Evolutionary conservation across 306 rosid species (phyloP), one percentile per base, ranked within the genome.

Genomic region (Acmispon strigosus): DNA sequence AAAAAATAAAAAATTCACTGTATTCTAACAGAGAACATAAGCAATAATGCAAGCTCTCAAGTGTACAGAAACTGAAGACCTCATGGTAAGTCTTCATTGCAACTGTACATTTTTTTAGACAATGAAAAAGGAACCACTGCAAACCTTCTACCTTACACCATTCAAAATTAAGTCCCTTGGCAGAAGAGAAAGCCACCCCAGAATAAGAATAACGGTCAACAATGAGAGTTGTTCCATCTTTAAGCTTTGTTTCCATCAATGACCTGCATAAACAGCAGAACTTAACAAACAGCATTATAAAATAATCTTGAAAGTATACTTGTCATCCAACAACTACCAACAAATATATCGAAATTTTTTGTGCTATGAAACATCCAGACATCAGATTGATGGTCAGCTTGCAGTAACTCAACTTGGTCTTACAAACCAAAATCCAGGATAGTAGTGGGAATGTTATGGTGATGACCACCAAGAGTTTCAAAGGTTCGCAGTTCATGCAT

Each of bases 191-290:
- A 66, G 98, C 97, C 73, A 90, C 97, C 15, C 98, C 97, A n/a
- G 97, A 94, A 72, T 83, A 94, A 64, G 97, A 90, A 83, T 94
- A 94, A 75, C 96, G 97, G 79, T 94, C 98, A 47, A 94, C 95
- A 76, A 94, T 85, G 67, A 94, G 90, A 2, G 92, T 90, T 70
- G 83, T 94, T 66, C 98, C 98, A 70, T 87, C 47, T 80, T 87
- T 89, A 73, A 94, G 68, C 78, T 88, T 90, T 52, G 83, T 66
- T 78, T 94, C 97, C 98, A 94, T 94, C 86, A 87, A 74, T 14
- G 85, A 81, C 82, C 98, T 94, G 86, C 63, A 50, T 7, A 73
- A 47, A 75, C 22, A 79, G 12, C 14, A 78, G 44, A 24, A 65
- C 32, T 69, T 74, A 19, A 49, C 24, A n/a, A n/a, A 18, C 24